Base-by-base conservation (phyloP, 2,329 filamentous ascomycete genomes). In the Samsoniella hepiali region DNA sequence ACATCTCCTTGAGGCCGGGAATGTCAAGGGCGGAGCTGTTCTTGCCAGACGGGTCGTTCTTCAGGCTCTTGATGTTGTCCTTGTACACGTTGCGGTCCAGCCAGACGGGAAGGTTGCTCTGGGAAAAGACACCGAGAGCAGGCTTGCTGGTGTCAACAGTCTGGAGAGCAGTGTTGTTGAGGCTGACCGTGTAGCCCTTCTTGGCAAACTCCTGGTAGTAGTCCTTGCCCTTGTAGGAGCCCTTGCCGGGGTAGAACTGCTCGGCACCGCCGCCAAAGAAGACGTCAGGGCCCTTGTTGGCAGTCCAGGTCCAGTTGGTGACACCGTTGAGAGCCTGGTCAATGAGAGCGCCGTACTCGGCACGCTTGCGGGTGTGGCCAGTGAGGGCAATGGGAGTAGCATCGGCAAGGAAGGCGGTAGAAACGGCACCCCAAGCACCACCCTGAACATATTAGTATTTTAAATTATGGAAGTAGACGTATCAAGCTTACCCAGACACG, bases 1-100 rank as follows among this genome's bases (percentile, higher is more conserved):
- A 93, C 91, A 96, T 96, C 51, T 95, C 90, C 77, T 92, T 94
- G 58, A 95, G 85, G 5, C 91, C 91, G 0, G 91, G 91, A 34
- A 94, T 85, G 71, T 95, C 91, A 8, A 83, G 80, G 5, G 91
- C 91, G 47, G 89, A 79, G 17, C 78, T 79, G 49, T 83, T 81
- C 66, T 82, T 82, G 58, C 91, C 91, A 11, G 84, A 80, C 1
- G 91, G 91, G 69, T 89, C 83, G 74, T 93, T 91, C 64, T 83
- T 83, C 66, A 88, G 82, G 53, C 76, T 80, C 68, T 82, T 78
- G 31, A 94, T 79, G 77, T 94, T 93, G 31, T 87, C 78, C 10
- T 79, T 85, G 80, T 91, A 95, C 67, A 96, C 81, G 70, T 95
- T 93, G 68, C 91, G 88, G 77, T 96, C 91, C 11, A 96, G 83